These are phyloP conservation scores for Phytophthora capsici DNA, from an alignment of 352 stramenopile genomes.

Conservation along the genomic window DNA sequence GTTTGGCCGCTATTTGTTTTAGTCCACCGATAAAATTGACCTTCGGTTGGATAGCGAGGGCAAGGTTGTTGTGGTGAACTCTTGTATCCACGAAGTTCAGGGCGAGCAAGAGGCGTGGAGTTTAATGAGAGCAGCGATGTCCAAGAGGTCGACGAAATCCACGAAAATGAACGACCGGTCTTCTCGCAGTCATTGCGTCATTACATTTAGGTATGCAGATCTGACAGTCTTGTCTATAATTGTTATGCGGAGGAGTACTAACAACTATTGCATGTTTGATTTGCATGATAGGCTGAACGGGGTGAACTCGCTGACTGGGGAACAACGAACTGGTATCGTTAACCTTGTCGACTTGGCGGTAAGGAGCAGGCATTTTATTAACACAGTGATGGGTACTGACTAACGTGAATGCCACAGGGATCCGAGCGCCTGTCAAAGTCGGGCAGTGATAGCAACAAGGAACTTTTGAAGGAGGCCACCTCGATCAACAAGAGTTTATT, in stretches of 20 bases:
- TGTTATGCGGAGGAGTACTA: not conserved
- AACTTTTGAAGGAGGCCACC: constrained; percentile 84
- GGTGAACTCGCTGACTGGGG: constrained; percentile 63
- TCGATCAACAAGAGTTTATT: constrained; percentile 91
- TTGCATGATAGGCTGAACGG: constrained; percentile 53
- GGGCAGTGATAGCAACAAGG: constrained; percentile 73
- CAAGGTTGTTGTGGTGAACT: constrained; percentile 71
- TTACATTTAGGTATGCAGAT: constrained; percentile 72
- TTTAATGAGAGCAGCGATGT: constrained; percentile 67
- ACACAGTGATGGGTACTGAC: constrained; percentile 1
- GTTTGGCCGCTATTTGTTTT: not conserved
- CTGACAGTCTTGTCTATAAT: not conserved
- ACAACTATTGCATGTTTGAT: not conserved
- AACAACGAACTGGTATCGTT: constrained; percentile 67
- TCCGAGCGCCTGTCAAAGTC: constrained; percentile 86
- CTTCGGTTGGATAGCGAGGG: constrained; percentile 73
- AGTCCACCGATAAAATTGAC: constrained; percentile 76
- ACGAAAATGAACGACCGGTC: constrained; percentile 89
- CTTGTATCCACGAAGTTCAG: constrained; percentile 57
- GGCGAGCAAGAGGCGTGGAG: constrained; percentile 71
- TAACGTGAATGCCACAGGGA: constrained; percentile 43
- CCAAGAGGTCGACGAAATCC: constrained; percentile 73
- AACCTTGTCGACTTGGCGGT: constrained; percentile 86
- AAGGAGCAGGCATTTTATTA: constrained; percentile 14
- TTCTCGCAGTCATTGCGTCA: constrained; percentile 86